These are phyloP conservation scores for Trichoderma brevicompactum DNA, from an alignment of 2,329 filamentous ascomycete species.

Conservation along the genomic window DNA sequence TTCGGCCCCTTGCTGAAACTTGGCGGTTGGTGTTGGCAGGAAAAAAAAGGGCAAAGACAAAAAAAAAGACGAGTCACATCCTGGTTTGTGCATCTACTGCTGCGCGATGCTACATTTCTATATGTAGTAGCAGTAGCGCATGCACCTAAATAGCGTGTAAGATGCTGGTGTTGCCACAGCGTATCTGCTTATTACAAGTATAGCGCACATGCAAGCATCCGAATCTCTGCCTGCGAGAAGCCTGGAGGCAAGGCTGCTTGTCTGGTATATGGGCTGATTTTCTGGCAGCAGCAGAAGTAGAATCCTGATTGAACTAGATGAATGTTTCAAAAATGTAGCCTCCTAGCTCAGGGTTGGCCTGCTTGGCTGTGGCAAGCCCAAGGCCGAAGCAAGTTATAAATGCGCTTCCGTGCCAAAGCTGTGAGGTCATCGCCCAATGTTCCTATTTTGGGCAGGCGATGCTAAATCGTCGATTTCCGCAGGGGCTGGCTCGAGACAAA, in stretches of 20 bases:
- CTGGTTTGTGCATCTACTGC: conserved; percentile 17
- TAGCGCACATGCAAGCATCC: conserved; percentile 15
- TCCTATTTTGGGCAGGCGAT: conserved; percentile 19
- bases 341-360: background rate
- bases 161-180: conserved; percentile 16
- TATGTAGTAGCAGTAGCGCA: conserved; percentile 17
- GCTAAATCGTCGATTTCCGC: conserved; percentile 14
- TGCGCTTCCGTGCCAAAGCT: background rate
- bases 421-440: conserved; percentile 23
- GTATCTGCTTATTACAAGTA: conserved; percentile 13
- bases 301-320: conserved; percentile 10
- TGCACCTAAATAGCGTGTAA: conserved; percentile 22
- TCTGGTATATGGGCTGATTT: conserved; percentile 11
- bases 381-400: background rate
- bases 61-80: conserved; percentile 16
- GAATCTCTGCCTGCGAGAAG: conserved; percentile 18
- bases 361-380: conserved; percentile 16
- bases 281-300: background rate
- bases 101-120: conserved; percentile 14
- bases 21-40: conserved; percentile 6
- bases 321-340: conserved; percentile 11
- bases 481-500: conserved; percentile 6
- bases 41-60: background rate
- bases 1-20: conserved; percentile 23
- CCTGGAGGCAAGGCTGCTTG: conserved; percentile 6